phyloP scores from a whole-genome alignment of 1,139 yeast genomes.

The Zygosaccharomyces sapae region DNA sequence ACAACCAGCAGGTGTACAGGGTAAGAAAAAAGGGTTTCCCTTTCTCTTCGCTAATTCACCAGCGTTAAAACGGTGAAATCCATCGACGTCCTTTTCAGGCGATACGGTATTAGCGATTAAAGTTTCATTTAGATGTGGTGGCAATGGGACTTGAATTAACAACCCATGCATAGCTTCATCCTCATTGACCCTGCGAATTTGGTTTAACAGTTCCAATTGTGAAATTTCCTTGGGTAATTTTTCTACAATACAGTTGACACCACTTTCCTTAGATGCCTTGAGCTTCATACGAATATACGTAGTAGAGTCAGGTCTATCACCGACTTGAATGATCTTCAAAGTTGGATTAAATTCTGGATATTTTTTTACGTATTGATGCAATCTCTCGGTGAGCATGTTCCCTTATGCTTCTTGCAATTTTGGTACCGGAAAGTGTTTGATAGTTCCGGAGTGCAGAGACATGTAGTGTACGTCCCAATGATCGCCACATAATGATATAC shows the following conservation, averaged over 20 bases:
- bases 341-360: constrained; percentile 57
- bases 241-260: constrained; percentile 54
- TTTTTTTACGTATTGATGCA: constrained; percentile 42
- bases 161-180: constrained; percentile 67
- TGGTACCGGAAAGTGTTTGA: constrained; percentile 40
- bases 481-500: neutral
- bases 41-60: constrained; percentile 74
- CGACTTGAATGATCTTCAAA: constrained; percentile 70
- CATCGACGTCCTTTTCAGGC: constrained; percentile 73
- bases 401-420: constrained; percentile 38
- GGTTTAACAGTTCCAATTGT: constrained; percentile 53
- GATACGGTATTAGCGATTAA: constrained; percentile 62
- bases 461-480: neutral
- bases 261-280: constrained; percentile 67
- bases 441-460: constrained; percentile 17
- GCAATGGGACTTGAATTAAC: constrained; percentile 70
- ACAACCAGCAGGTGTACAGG: constrained; percentile 79
- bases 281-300: constrained; percentile 73
- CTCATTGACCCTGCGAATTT: constrained; percentile 53
- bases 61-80: constrained; percentile 68
- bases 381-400: constrained; percentile 46
- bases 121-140: constrained; percentile 65
- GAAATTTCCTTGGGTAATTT: constrained; percentile 54
- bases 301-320: constrained; percentile 70
- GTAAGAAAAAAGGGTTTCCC: constrained; percentile 65